Conservation (phyloP, 169 alveolate genomes). For the Ichthyophthirius multifiliis region DNA sequence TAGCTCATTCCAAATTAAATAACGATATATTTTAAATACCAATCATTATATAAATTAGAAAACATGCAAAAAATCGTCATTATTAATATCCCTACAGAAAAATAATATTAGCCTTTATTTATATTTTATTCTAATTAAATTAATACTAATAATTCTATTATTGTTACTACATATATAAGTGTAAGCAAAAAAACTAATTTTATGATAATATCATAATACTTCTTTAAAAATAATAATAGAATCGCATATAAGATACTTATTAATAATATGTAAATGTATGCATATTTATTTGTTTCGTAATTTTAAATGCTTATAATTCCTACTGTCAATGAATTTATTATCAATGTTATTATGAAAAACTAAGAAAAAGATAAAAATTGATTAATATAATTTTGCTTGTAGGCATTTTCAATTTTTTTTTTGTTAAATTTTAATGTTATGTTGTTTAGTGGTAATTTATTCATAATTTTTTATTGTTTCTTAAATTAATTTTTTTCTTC, state of each 20-base stretch:
- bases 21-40: not conserved
- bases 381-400: not conserved
- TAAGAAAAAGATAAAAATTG: not conserved
- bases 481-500: no score
- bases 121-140: not conserved
- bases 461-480: no score
- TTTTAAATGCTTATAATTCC: no score
- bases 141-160: not conserved
- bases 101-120: not conserved
- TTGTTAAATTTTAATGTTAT: not conserved
- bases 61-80: not conserved
- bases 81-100: not conserved
- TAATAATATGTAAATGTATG: not conserved
- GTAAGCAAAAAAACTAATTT: not conserved
- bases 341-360: not conserved
- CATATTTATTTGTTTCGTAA: no score
- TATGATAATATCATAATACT: not conserved
- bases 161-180: not conserved
- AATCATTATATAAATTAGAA: not conserved
- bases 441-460: no score
- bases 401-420: not conserved
- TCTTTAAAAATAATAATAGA: not conserved
- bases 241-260: not conserved
- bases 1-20: not conserved
- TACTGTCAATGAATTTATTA: not conserved